Conservation (phyloP, 225 moss, liverwort and hornwort species). For the Ulota crispa region DNA sequence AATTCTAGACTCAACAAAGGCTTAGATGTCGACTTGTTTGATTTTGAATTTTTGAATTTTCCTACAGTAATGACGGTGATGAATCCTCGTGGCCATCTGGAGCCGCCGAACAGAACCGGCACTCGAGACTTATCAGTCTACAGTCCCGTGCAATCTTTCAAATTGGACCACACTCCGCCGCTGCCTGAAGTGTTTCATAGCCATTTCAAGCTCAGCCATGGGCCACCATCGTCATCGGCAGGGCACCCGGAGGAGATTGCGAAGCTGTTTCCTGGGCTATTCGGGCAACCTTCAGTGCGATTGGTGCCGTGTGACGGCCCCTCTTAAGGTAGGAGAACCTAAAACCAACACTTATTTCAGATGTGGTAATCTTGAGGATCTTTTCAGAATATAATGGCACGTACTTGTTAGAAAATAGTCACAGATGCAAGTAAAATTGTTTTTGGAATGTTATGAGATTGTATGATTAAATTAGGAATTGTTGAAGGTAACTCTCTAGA, state of each 20-base stretch:
- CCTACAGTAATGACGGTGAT: slow-evolving; percentile 23
- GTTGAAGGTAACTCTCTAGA: too few species aligned
- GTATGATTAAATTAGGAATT: too few species aligned
- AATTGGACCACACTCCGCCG: slow-evolving; percentile 58
- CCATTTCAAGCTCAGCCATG: slow-evolving; percentile 54
- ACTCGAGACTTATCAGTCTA: slow-evolving; percentile 55
- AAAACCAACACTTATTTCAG: too few species aligned
- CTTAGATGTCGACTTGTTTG: not conserved
- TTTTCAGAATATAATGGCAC: too few species aligned
- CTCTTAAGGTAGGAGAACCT: too few species aligned
- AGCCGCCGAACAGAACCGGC: not conserved
- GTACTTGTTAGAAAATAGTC: too few species aligned
- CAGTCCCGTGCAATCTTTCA: slow-evolving; percentile 66
- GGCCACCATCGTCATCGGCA: slow-evolving; percentile 53
- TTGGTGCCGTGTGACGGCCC: too few species aligned
- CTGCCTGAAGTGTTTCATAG: slow-evolving; percentile 64
- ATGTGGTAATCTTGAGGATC: too few species aligned
- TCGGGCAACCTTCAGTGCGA: too few species aligned
- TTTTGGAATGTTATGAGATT: too few species aligned
- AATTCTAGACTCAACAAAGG: not conserved
- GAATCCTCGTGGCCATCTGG: not conserved
- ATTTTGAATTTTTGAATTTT: not conserved
- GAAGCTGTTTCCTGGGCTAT: slow-evolving; percentile 64
- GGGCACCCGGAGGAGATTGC: slow-evolving; percentile 68
- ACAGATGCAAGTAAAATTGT: too few species aligned